Evolutionary conservation across 495 filamentous ascomycete genomes (phyloP).

Genomic region (Wilcoxina mikolae): DNA sequence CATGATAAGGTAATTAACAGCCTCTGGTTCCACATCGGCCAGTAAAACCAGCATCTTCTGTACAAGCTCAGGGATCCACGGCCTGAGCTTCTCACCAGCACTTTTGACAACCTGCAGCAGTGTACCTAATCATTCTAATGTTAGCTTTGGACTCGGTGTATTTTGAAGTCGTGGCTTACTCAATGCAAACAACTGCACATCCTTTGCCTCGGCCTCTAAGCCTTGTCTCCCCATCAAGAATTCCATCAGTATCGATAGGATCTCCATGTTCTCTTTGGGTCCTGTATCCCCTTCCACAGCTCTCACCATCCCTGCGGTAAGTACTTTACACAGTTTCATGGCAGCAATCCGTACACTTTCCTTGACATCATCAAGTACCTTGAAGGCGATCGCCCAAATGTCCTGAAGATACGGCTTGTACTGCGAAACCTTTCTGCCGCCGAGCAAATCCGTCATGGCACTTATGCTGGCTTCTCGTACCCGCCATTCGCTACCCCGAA

Average conservation of each 20-base stretch:
- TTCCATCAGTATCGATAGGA: constrained; percentile 72
- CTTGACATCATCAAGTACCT: constrained; percentile 88
- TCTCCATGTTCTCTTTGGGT: constrained; percentile 52
- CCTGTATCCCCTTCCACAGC: constrained; percentile 79
- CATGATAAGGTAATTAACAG: constrained; percentile 80
- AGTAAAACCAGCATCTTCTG: constrained; percentile 65
- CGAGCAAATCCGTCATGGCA: constrained; percentile 64
- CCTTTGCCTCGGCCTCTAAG: constrained; percentile 70
- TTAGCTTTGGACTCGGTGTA: constrained; percentile 4
- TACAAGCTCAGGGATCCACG: constrained; percentile 67
- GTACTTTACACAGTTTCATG: constrained; percentile 59
- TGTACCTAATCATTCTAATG: constrained; percentile 35
- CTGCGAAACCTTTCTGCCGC: constrained; percentile 43
- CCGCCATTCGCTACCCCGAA: constrained; percentile 61
- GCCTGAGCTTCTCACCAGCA: constrained; percentile 54
- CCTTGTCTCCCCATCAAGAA: constrained; percentile 83
- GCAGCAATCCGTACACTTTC: constrained; percentile 71
- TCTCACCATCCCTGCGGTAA: constrained; percentile 69
- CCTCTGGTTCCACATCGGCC: constrained; percentile 69
- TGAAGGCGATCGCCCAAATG: constrained; percentile 71
- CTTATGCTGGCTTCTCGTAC: constrained; percentile 80
- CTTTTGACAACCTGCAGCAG: constrained; percentile 80
- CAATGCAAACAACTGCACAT: constrained; percentile 50
- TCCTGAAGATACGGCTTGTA: constrained; percentile 72
- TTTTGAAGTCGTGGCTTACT: constrained; percentile 13